Percentiles rank a stretch among this genome's conserved stretches.
These are phyloP conservation scores for Yamadazyma kitorensis DNA, from an alignment of 805 yeast genomes.

Conservation along the genomic window DNA sequence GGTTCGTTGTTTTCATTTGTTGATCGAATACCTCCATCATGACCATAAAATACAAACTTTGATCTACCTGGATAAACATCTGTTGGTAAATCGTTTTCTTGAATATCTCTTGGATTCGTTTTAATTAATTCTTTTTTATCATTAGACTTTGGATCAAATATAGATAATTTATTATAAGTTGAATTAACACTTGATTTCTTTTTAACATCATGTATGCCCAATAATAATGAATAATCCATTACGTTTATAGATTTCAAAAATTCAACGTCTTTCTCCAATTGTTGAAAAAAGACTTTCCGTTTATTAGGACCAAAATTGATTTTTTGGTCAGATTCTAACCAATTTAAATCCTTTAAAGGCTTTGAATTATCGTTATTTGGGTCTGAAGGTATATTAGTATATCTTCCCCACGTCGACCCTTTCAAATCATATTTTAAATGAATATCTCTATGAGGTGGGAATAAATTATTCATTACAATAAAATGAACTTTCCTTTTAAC, in stretches of 20 bases:
- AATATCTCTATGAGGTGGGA: slow-evolving; percentile 89
- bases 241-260: slow-evolving; percentile 73
- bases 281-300: slow-evolving; percentile 56
- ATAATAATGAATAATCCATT: slow-evolving; percentile 90
- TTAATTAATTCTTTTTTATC: slow-evolving; percentile 38
- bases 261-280: slow-evolving; percentile 71
- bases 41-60: slow-evolving; percentile 62
- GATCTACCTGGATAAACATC: slow-evolving; percentile 47
- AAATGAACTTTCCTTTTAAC: slow-evolving; percentile 77
- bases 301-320: slow-evolving; percentile 78
- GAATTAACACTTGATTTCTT: slow-evolving; percentile 23
- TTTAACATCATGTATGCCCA: slow-evolving; percentile 81
- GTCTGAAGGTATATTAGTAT: slow-evolving; percentile 38
- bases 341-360: slow-evolving; percentile 84
- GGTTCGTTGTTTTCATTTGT: slow-evolving; percentile 64
- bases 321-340: slow-evolving; percentile 64
- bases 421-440: slow-evolving; percentile 86
- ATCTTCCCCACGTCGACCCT: slow-evolving; percentile 86
- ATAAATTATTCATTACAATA: slow-evolving; percentile 93
- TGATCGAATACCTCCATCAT: slow-evolving; percentile 82
- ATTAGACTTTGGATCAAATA: slow-evolving; percentile 42
- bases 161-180: slow-evolving; percentile 37
- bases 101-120: slow-evolving; percentile 46
- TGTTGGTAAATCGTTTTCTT: slow-evolving; percentile 40
- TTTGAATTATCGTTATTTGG: slow-evolving; percentile 27